A percentile compares a stretch with the other conserved stretches of the same genome.
Evolutionary conservation across 1,284 basidiomycete species (phyloP).

Genomic region (Puccinia novopanici): DNA sequence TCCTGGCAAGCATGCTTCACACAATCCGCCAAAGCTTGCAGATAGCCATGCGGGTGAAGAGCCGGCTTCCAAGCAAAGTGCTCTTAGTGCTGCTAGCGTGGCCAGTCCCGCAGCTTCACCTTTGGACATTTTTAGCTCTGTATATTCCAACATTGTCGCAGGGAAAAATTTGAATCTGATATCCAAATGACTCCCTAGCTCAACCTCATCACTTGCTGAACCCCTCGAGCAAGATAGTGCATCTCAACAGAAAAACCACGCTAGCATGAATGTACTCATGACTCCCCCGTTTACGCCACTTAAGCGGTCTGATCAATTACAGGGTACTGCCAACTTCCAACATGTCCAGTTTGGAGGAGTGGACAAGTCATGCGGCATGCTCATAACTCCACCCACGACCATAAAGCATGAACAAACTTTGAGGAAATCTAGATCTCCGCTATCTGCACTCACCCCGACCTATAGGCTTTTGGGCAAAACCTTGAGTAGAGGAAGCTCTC

Average conservation of each 20-base stretch:
- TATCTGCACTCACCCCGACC: no score
- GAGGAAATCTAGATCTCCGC: no score
- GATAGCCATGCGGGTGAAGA: neutral
- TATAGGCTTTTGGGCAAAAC: no score
- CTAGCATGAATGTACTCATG: slow-evolving; percentile 6
- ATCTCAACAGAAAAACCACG: neutral
- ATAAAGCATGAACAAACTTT: no score
- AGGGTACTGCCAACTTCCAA: no score
- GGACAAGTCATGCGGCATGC: slow-evolving; percentile 56
- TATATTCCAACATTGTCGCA: neutral
- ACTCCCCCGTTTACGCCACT: slow-evolving; percentile 42
- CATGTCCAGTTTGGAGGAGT: no score
- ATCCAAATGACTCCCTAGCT: slow-evolving; percentile 46
- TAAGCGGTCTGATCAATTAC: slow-evolving; percentile 27
- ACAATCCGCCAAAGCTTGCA: neutral
- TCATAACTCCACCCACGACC: no score
- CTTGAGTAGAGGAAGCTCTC: no score
- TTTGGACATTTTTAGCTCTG: neutral
- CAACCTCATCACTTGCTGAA: slow-evolving; percentile 33
- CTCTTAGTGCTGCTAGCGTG: neutral
- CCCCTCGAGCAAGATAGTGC: slow-evolving; percentile 21
- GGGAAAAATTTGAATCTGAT: slow-evolving; percentile 20
- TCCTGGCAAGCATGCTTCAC: neutral
- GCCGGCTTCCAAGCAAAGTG: neutral
- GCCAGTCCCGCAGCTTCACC: neutral